phyloP scores from a whole-genome alignment of 352 stramenopile species.

The Phytophthora fragariaefolia region DNA sequence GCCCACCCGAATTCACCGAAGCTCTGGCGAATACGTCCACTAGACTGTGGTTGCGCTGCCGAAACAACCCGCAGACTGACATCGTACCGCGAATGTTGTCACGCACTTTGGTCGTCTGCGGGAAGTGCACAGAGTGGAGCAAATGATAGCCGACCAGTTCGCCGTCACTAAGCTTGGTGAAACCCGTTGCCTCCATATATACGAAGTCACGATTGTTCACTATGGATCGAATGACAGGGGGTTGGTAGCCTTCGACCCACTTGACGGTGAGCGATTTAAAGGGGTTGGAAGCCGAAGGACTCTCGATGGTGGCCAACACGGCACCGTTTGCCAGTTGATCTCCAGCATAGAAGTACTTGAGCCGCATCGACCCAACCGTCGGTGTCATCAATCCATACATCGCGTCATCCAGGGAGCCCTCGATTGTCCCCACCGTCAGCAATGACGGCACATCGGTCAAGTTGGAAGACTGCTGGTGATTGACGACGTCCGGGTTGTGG shows the following conservation, averaged over 20 bases:
- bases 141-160: constrained; percentile 71
- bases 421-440: constrained; percentile 34
- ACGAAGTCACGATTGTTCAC: constrained; percentile 48
- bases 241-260: constrained; percentile 44
- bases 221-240: constrained; percentile 33
- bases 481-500: constrained; percentile 12
- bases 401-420: constrained; percentile 42
- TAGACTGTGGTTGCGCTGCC: constrained; percentile 50
- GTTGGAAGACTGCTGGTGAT: constrained; percentile 19
- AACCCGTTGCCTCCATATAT: constrained; percentile 48
- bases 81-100: constrained; percentile 59
- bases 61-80: constrained; percentile 59
- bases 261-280: constrained; percentile 63
- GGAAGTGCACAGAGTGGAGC: constrained; percentile 67
- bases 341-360: constrained; percentile 48
- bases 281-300: constrained; percentile 40
- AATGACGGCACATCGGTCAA: constrained; percentile 31
- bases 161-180: constrained; percentile 41
- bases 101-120: constrained; percentile 42
- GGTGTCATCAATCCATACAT: constrained; percentile 51
- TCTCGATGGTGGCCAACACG: constrained; percentile 46
- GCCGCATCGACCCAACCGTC: constrained; percentile 45
- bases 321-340: constrained; percentile 44
- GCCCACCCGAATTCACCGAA: constrained; percentile 50
- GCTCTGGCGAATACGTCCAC: constrained; percentile 56